These are phyloP conservation scores for Hylodesmum podocarpum DNA, from an alignment of 306 rosid species.

Conservation along the genomic window DNA sequence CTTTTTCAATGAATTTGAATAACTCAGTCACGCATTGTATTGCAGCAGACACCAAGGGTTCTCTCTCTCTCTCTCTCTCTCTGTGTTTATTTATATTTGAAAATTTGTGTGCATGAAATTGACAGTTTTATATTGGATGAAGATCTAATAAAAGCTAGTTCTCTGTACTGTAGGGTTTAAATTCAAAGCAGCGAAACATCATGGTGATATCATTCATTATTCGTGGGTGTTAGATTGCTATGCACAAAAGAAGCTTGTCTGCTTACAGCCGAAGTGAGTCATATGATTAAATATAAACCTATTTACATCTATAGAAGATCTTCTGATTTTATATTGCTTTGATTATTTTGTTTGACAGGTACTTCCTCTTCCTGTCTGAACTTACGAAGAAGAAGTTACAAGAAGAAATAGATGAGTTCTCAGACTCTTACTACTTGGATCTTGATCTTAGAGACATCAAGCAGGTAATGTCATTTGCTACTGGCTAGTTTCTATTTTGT, in stretches of 20 bases:
- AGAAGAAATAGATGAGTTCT: conserved; percentile 85
- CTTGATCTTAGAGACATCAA: conserved; percentile 69
- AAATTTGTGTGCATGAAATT: not conserved
- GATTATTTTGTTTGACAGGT: conserved; percentile 46
- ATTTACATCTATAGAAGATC: conserved; percentile 3
- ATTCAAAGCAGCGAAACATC: conserved; percentile 78
- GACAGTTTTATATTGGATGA: conserved; percentile 9
- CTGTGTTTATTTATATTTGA: not conserved
- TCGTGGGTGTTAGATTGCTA: conserved; percentile 81
- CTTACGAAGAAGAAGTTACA: conserved; percentile 68
- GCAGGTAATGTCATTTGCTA: conserved; percentile 53
- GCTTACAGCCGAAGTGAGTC: conserved; percentile 79
- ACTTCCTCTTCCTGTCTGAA: conserved; percentile 73
- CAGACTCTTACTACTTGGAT: conserved; percentile 82
- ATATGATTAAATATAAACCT: conserved; percentile 18
- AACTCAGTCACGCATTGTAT: conserved; percentile 82
- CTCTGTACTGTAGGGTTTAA: conserved; percentile 76
- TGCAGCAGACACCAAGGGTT: conserved; percentile 91
- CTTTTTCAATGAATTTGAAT: conserved; percentile 91
- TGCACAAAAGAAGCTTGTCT: conserved; percentile 62
- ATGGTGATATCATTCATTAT: conserved; percentile 78
- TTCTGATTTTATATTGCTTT: conserved; percentile 29
- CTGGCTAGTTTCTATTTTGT: not conserved
- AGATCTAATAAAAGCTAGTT: conserved; percentile 22
- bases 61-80: conserved; percentile 46